Evolutionary conservation across 2,329 filamentous ascomycete species (phyloP), one percentile per base, ranked within the genome.

Genomic region (Pseudopithomyces chartarum): DNA sequence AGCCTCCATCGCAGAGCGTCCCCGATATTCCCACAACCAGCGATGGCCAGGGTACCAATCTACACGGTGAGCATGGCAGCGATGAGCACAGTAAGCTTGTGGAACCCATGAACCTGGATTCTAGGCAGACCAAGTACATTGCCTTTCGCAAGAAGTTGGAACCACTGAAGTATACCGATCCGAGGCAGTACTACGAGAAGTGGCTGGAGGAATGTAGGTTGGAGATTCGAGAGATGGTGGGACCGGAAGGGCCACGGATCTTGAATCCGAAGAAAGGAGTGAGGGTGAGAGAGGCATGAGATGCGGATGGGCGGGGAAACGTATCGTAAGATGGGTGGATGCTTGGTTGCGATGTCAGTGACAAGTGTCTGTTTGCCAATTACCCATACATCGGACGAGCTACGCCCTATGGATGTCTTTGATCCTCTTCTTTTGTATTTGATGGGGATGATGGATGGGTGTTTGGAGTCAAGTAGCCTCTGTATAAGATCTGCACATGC

Each of bases 151-250:
- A 26, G 8, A 5, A 43, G 2, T n/a, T 62, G 32, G 13, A 7
- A 2, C 36, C 26, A 6, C 48, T 32, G 19, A 59, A 54, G 20
- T 0, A 43, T 15, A 26, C 8, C 2, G 45, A 59, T 12, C 22
- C 20, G 8, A 19, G n/a, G 6, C 45, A 23, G 15, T 67, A 51
- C 39, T 59, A 60, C 54, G 38, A 4, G 0, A 52, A 59, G 11
- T 54, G 57, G 55, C 56, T 67, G 11, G 29, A 20, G 5, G 20
- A 64, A 5, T 59, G 52, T 2, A 55, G 65, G n/a, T 49, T 55
- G 36, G 58, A 64, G 49, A 55, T 64, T 6, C 51, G 42, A 26
- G 50, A 60, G 5, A 36, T 44, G 6, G 51, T 58, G 8, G 59
- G 59, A 10, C 39, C 36, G 11, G 48, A 52, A 6, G 61, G 59